A percentile compares a stretch with the other conserved stretches of the same genome.
phyloP scores from a whole-genome alignment of 495 filamentous ascomycete genomes.

The Bombardia bombarda region DNA sequence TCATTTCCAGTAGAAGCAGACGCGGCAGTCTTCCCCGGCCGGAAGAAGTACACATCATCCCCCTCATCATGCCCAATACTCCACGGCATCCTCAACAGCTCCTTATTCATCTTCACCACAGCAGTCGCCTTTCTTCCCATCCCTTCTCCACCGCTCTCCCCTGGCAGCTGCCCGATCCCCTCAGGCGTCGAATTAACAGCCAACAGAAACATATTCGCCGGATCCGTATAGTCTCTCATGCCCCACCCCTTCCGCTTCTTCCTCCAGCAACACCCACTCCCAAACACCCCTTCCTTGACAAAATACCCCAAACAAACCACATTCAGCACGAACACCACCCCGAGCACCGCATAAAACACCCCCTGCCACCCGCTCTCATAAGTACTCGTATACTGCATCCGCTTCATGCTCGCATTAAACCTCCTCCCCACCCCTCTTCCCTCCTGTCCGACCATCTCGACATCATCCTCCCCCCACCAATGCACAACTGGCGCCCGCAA shows the following conservation, averaged over 20 bases:
- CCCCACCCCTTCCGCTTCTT: neutral
- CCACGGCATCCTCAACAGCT: neutral
- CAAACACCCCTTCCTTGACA: too few species aligned
- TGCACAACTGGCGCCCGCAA: constrained; percentile 43
- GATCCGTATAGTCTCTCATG: constrained; percentile 61
- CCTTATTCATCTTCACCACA: too few species aligned
- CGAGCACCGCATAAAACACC: constrained; percentile 28
- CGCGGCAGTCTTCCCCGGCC: too few species aligned
- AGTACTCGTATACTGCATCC: constrained; percentile 56
- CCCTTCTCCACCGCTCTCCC: too few species aligned
- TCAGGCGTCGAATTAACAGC: constrained; percentile 63
- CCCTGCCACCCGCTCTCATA: constrained; percentile 47
- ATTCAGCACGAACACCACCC: constrained; percentile 8
- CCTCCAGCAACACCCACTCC: too few species aligned
- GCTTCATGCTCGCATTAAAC: constrained; percentile 50
- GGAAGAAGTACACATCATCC: neutral
- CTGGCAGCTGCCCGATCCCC: constrained; percentile 41
- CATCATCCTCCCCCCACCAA: constrained; percentile 38
- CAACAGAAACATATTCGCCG: constrained; percentile 61
- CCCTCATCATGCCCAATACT: neutral
- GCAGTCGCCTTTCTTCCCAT: too few species aligned
- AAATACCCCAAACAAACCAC: constrained; percentile 7
- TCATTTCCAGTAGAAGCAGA: too few species aligned
- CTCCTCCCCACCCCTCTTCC: constrained; percentile 34
- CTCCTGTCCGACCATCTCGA: neutral